Conservation (phyloP, 345 rosid genomes). For the Excoecaria cochinchinensis region DNA sequence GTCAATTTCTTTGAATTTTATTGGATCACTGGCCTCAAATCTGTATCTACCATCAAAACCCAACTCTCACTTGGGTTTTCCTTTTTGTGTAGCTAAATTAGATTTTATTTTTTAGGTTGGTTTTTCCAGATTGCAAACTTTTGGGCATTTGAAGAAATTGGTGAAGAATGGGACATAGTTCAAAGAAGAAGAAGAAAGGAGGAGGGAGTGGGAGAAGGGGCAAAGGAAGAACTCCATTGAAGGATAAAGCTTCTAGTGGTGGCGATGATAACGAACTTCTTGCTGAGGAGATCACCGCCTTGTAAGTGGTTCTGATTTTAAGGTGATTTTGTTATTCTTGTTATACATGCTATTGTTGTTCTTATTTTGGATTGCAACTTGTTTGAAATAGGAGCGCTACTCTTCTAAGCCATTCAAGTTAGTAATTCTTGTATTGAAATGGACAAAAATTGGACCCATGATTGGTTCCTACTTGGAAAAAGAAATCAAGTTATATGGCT, state of each 20-base stretch:
- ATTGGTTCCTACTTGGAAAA: neutral
- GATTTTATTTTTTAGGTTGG: neutral
- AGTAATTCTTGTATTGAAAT: neutral
- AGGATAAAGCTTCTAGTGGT: conserved; percentile 52
- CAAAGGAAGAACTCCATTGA: conserved; percentile 64
- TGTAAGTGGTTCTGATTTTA: conserved; percentile 43
- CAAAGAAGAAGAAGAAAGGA: conserved; percentile 78
- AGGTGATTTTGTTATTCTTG: neutral
- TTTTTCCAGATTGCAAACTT: neutral
- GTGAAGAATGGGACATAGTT: conserved; percentile 54
- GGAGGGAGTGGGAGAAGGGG: conserved; percentile 47
- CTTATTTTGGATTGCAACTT: neutral
- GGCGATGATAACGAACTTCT: conserved; percentile 76
- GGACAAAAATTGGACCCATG: neutral
- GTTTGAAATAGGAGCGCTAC: neutral
- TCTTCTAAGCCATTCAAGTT: neutral
- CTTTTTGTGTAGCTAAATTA: neutral
- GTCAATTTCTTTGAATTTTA: neutral
- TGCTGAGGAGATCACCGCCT: conserved; percentile 88
- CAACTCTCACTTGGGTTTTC: neutral
- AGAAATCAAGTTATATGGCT: neutral
- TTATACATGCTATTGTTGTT: neutral
- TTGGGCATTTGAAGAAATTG: conserved; percentile 2
- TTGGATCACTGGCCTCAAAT: neutral
- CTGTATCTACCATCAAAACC: neutral